Base-by-base conservation (phyloP, 176 grass and related monocot genomes). In the Eleusine indica region DNA sequence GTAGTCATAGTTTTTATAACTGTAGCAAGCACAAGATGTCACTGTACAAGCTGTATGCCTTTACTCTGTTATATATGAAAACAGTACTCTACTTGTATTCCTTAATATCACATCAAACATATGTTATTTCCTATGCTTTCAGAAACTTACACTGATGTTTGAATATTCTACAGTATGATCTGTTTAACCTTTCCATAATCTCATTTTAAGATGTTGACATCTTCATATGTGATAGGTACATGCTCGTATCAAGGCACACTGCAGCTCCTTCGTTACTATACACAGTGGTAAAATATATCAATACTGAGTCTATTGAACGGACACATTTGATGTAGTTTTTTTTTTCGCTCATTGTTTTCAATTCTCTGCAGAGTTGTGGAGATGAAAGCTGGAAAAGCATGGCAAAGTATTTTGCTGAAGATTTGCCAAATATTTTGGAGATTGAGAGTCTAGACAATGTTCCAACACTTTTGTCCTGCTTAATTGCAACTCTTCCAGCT, bases 351-450 rank as follows among this genome's bases (percentile, higher is more conserved):
- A 86, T 44, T 28, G 40, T 16, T 82, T 68, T 41, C 9, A 42
- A 6, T 82, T 77, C 57, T 83, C 1, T 77, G 63, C 80, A 98
- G 93, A 98, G 89, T 49, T 94, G 96, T 81, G 77, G 80, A 68
- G 74, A 98, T 70, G 78, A 83, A 77, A 93, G 68, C 68, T 98
- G 96, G 96, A 73, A 75, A 75, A 91, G 84, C 78, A 82, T 94
- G 85, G 68, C 74, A 10, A 95, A 90, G 47, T 98, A 89, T 77
- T 88, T 89, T 8, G 14, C 73, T 16, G 70, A 95, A 58, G 91
- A 98, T 83, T 75, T 92, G 74, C 96, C 91, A 71, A 70, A 41
- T 80, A 85, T 98, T 74, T 70, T 95, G 76, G 93, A 89, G 74
- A 85, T 86, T 11, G 87, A 92, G n/a, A 74, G 9, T 74, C 38